Base-by-base conservation (phyloP, 208 protist genomes). In the Crithidia fasciculata region DNA sequence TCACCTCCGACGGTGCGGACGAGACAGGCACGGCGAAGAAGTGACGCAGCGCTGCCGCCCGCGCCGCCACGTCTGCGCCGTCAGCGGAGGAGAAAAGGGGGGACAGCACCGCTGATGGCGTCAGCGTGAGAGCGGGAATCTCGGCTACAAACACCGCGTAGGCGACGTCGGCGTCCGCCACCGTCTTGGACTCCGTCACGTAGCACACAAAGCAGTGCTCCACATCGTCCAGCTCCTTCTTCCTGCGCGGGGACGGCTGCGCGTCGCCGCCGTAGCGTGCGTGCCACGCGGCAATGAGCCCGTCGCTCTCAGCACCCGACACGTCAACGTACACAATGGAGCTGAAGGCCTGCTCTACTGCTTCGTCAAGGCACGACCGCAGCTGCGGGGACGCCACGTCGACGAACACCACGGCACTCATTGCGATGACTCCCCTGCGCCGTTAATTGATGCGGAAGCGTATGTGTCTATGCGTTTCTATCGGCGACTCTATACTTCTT, bases 101-200 rank as follows among this genome's bases (percentile, higher is more conserved):
- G n/a, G 78, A 82, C 13, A 81, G 52, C n/a, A 72, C 76, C 10
- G 71, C 82, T 13, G 70, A 74, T 44, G 83, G 59, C 37, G 44
- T 63, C 13, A 91, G 59, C 4, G 70, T 72, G 1, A 96, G 76
- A 13, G 81, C 81, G 18, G 86, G 83, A 3, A 92, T 58, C 43
- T 84, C 75, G 3, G 69, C 80, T 47, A 72, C 76, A 61, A 86
- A 96, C 44, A 96, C 44, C 9, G 85, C 87, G 59, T 85, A 93
- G 18, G 71, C 81, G 49, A 90, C 82, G 60, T 94, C 89, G 3
- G 87, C 81, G 78, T 93, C 69, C 8, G 62, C 67, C 2, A 88
- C 12, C 5, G 78, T 84, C 61, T 89, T 61, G 12, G 55, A 60
- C 53, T 91, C 87, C 10, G 91, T 91, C 43, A 95, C 76, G 64